Base-by-base conservation (phyloP, 2,329 filamentous ascomycete species). In the Fusarium sterilihyphosum region DNA sequence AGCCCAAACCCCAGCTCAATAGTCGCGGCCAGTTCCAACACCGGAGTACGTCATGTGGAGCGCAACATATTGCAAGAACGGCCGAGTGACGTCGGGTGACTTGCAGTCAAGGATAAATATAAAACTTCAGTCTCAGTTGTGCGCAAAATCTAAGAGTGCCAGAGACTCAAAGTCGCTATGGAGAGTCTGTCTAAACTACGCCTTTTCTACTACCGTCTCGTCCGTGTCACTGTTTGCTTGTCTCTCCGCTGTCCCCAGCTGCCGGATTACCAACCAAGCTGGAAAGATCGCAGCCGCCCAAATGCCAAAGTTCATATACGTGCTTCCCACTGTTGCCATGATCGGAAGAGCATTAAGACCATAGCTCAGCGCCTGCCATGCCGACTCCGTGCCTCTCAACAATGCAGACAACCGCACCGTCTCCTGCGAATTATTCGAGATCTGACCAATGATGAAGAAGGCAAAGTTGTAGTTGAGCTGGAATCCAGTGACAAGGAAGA, bases 381-480 rank as follows among this genome's bases (percentile, higher is more conserved):
- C 92, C 6, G 90, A 92, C 78, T 93, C 91, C 0, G 89, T 92
- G 1, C 89, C 92, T 68, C 92, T 85, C 13, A 93, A 80, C 16
- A 93, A 80, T 0, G 90, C 91, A 0, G 91, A 87, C 71, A 91
- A 88, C 2, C 92, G 86, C 31, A 93, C 87, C 1, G 92, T 87
- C 73, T 93, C 90, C 43, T 87, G 85, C 37, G 91, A 86, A 17
- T 85, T 85, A 5, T 84, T 82, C 1, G 92, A 90, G 7, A 93
- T 79, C 70, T 92, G 90, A 1, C 88, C 86, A 17, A 93, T 88
- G 61, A 93, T 84, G 77, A 93, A 93, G 81, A 93, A 92, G 12
- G 92, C 81, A 78, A 89, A 92, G 73, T 93, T 85, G 79, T 93
- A 93, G 77, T 93, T 93, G n/a, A 92, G 74, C 78, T 93, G 91